Evolutionary conservation across 176 grass and related monocot species (phyloP).

Genomic region (Echinochloa phyllopogon): DNA sequence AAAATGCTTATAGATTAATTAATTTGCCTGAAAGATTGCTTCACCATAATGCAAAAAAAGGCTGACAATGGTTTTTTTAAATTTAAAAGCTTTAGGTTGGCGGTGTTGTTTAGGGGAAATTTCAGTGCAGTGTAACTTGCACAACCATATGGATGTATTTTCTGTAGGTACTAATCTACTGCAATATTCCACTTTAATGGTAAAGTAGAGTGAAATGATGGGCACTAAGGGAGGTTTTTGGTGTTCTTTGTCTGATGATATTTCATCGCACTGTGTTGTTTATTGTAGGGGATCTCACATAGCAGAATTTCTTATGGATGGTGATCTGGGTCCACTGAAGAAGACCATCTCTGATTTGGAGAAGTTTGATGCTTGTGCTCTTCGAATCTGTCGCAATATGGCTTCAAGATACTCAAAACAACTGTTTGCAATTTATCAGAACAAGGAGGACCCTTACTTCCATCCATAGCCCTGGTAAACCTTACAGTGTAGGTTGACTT

Average conservation of each 20-base stretch:
- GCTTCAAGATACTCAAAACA: slow-evolving; percentile 70
- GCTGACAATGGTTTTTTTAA: not conserved
- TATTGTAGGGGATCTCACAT: slow-evolving; percentile 58
- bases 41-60: not conserved
- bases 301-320: slow-evolving; percentile 76
- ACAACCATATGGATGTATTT: not conserved
- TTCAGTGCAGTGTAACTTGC: not conserved
- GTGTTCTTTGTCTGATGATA: slow-evolving; percentile 19
- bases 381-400: slow-evolving; percentile 57
- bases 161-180: not conserved
- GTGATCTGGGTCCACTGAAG: slow-evolving; percentile 56
- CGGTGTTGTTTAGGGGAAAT: not conserved
- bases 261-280: not conserved
- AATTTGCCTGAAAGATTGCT: not conserved
- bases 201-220: not conserved
- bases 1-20: not conserved
- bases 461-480: slow-evolving; percentile 34
- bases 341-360: slow-evolving; percentile 66
- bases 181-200: not conserved
- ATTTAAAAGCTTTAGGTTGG: not conserved
- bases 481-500: not conserved
- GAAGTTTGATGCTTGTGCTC: slow-evolving; percentile 25
- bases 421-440: slow-evolving; percentile 74
- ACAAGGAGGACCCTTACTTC: slow-evolving; percentile 72
- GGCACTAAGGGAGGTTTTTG: not conserved